phyloP scores from a whole-genome alignment of 2,329 filamentous ascomycete genomes.

The Neophaeococcomyces aloes region DNA sequence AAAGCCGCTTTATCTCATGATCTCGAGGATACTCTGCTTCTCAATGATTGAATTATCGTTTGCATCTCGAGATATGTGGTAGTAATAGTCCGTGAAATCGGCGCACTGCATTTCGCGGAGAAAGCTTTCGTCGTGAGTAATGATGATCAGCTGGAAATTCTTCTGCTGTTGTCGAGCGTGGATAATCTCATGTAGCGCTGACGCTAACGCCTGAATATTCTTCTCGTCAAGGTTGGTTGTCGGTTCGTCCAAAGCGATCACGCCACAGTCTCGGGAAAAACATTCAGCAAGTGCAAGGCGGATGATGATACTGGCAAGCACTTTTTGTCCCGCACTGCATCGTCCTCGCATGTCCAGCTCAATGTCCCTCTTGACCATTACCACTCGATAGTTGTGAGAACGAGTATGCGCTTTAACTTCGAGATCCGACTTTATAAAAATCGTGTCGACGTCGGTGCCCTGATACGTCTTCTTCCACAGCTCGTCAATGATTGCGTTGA shows the following conservation, averaged over 20 bases:
- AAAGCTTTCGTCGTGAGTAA: conserved; percentile 98
- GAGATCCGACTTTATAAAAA: conserved; percentile 84
- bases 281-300: conserved; percentile 91
- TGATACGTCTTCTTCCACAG: conserved; percentile 97
- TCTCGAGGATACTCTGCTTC: conserved; percentile 45
- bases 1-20: conserved; percentile 23
- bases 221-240: conserved; percentile 93
- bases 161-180: conserved; percentile 68
- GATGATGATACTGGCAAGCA: conserved; percentile 94
- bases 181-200: conserved; percentile 80
- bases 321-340: conserved; percentile 92
- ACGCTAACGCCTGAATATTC: conserved; percentile 83
- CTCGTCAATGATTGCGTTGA: conserved; percentile 88
- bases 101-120: conserved; percentile 83
- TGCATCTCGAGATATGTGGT: conserved; percentile 70
- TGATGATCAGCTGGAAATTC: conserved; percentile 97
- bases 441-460: conserved; percentile 93
- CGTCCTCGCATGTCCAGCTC: conserved; percentile 99
- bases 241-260: conserved; percentile 94
- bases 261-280: conserved; percentile 88
- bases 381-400: conserved; percentile 92
- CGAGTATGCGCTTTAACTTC: conserved; percentile 53
- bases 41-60: conserved; percentile 82
- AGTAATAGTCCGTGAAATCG: conserved; percentile 89
- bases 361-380: conserved; percentile 93